Evolutionary conservation across 306 rosid species (phyloP).

Genomic region (Dalbergia oliveri): DNA sequence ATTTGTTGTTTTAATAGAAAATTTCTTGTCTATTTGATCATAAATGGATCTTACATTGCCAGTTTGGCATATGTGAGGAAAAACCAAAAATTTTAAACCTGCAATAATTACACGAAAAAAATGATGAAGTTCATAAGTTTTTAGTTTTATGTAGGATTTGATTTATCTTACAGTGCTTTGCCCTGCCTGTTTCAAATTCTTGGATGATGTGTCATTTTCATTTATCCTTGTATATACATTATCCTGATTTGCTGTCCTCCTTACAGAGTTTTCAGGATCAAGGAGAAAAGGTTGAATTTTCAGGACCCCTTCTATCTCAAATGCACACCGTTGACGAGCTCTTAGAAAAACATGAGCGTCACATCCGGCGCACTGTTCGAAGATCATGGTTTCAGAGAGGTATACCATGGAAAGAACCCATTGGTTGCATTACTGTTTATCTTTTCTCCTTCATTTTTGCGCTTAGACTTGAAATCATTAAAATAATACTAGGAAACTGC

Average conservation of each 20-base stretch:
- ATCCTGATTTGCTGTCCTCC: conserved; percentile 33
- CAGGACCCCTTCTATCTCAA: conserved; percentile 89
- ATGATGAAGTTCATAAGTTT: neutral
- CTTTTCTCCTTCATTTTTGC: conserved; percentile 11
- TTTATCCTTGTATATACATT: conserved; percentile 4
- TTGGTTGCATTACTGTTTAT: neutral
- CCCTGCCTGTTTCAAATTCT: conserved; percentile 1
- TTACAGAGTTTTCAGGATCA: conserved; percentile 76
- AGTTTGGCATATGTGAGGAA: neutral
- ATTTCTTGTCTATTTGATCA: conserved; percentile 1
- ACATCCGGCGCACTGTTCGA: conserved; percentile 76
- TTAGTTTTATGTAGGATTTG: conserved; percentile 3
- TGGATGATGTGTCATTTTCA: conserved; percentile 12
- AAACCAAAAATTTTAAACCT: neutral
- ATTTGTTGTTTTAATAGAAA: neutral
- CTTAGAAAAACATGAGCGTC: conserved; percentile 83
- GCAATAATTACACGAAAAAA: neutral
- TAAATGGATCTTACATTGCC: conserved; percentile 26
- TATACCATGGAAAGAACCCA: conserved; percentile 48
- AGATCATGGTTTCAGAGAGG: conserved; percentile 95
- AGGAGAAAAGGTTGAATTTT: conserved; percentile 87
- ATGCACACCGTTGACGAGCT: conserved; percentile 86
- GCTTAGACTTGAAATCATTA: conserved; percentile 1
- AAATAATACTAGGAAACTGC: neutral
- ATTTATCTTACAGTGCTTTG: conserved; percentile 6